Conservation (phyloP, 148 eudicot genomes). For the Chenopodium berlandieri region DNA sequence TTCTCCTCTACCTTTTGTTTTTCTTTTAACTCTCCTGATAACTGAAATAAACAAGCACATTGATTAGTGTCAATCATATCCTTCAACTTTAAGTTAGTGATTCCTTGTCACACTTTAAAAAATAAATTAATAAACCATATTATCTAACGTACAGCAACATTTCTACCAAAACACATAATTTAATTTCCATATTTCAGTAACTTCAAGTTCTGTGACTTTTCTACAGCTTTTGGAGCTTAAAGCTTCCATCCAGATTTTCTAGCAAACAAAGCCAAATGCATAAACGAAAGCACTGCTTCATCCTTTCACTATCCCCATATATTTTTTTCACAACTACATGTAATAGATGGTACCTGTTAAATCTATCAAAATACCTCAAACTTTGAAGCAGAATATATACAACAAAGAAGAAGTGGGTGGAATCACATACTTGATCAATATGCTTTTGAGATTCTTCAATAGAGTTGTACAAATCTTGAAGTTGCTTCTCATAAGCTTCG, state of each 20-base stretch:
- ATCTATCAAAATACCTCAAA: not conserved
- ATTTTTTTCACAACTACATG: not conserved
- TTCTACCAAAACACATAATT: too few relatives aligned
- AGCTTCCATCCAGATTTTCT: not conserved
- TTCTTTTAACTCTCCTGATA: constrained; percentile 67
- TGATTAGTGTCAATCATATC: not conserved
- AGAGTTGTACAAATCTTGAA: constrained; percentile 71
- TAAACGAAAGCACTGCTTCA: not conserved
- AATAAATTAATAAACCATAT: too few relatives aligned
- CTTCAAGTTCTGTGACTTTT: not conserved
- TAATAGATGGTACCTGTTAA: not conserved
- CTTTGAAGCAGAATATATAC: too few relatives aligned
- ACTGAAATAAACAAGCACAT: constrained; percentile 41
- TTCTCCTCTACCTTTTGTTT: constrained; percentile 55
- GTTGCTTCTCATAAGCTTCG: constrained; percentile 71
- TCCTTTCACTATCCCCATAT: not conserved
- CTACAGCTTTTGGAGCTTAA: not conserved
- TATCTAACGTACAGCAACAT: too few relatives aligned
- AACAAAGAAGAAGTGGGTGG: not conserved
- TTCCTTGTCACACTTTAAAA: not conserved
- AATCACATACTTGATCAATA: constrained; percentile 55
- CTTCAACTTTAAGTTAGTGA: not conserved
- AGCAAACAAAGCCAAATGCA: not conserved
- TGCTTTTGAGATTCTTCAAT: constrained; percentile 81
- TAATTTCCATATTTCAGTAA: not conserved